These are phyloP conservation scores for Fusarium keratoplasticum DNA, from an alignment of 2,329 filamentous ascomycete genomes.

Conservation along the genomic window DNA sequence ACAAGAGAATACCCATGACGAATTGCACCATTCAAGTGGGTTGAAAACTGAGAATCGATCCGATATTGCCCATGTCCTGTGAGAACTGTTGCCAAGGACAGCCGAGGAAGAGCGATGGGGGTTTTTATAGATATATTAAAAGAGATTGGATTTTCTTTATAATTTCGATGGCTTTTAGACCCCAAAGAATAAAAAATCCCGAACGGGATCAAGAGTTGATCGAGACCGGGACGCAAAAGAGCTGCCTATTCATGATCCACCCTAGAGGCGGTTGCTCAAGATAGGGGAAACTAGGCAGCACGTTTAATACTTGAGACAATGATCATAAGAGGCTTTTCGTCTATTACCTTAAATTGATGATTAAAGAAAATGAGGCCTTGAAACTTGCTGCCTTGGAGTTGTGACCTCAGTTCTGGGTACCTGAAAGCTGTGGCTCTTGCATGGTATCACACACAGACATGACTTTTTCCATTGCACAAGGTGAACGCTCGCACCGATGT, in stretches of 20 bases:
- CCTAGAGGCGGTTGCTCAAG: neutral
- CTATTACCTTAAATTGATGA: neutral
- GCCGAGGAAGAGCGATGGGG: neutral
- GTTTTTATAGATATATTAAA: too few species aligned
- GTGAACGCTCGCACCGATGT: too few species aligned
- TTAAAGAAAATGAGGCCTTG: neutral
- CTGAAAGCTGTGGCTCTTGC: neutral
- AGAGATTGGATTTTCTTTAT: neutral
- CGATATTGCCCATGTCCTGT: neutral
- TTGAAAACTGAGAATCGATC: neutral
- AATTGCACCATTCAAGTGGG: neutral
- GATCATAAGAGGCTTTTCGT: neutral
- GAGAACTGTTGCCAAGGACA: neutral
- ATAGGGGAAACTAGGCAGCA: conserved; percentile 17
- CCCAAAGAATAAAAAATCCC: neutral
- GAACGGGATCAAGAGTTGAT: too few species aligned
- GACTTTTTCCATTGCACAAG: neutral
- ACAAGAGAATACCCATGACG: too few species aligned
- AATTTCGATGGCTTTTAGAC: neutral
- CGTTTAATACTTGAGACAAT: neutral
- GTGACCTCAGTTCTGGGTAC: neutral
- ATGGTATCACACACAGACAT: neutral
- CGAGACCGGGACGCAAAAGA: neutral
- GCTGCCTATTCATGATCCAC: neutral
- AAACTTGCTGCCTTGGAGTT: neutral